These are phyloP conservation scores for Colletotrichum sp. DNA, from an alignment of 2,329 filamentous ascomycete genomes.

Conservation along the genomic window DNA sequence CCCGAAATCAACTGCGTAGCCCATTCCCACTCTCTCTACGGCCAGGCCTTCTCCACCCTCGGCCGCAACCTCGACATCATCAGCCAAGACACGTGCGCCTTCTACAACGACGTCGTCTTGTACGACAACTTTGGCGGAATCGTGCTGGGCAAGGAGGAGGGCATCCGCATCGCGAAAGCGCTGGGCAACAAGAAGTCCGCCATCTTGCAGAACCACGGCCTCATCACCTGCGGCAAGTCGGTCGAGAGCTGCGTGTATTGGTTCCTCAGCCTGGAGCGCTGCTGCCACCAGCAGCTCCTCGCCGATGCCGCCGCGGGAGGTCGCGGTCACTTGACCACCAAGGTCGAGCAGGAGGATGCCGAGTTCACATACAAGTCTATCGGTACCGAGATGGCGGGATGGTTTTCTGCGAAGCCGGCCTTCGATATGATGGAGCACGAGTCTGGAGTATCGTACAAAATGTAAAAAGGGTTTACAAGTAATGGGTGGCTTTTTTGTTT, in stretches of 20 bases:
- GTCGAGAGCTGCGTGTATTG: slow-evolving; percentile 59
- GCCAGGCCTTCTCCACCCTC: slow-evolving; percentile 63
- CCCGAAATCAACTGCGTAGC: slow-evolving; percentile 60
- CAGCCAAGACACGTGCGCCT: slow-evolving; percentile 66
- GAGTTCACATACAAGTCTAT: slow-evolving; percentile 70
- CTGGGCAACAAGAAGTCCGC: slow-evolving; percentile 56
- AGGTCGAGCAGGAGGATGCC: slow-evolving; percentile 73
- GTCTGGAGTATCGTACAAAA: slow-evolving; percentile 6
- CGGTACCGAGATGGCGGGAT: slow-evolving; percentile 66
- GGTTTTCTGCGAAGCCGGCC: slow-evolving; percentile 73
- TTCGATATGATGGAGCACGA: slow-evolving; percentile 61
- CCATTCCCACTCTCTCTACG: slow-evolving; percentile 60
- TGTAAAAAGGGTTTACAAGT: background rate
- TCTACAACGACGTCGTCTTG: slow-evolving; percentile 56
- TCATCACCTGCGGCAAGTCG: slow-evolving; percentile 54
- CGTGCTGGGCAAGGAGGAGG: slow-evolving; percentile 58
- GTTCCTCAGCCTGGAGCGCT: slow-evolving; percentile 57
- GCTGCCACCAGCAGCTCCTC: slow-evolving; percentile 53
- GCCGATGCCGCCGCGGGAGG: slow-evolving; percentile 67
- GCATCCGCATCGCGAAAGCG: slow-evolving; percentile 49
- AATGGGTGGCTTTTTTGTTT: background rate
- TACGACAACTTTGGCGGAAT: slow-evolving; percentile 56
- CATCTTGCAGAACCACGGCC: slow-evolving; percentile 60
- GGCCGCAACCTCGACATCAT: slow-evolving; percentile 69
- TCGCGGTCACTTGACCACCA: slow-evolving; percentile 66